Conservation (phyloP, 176 grass and related monocot species). For the Panicum miliaceum region DNA sequence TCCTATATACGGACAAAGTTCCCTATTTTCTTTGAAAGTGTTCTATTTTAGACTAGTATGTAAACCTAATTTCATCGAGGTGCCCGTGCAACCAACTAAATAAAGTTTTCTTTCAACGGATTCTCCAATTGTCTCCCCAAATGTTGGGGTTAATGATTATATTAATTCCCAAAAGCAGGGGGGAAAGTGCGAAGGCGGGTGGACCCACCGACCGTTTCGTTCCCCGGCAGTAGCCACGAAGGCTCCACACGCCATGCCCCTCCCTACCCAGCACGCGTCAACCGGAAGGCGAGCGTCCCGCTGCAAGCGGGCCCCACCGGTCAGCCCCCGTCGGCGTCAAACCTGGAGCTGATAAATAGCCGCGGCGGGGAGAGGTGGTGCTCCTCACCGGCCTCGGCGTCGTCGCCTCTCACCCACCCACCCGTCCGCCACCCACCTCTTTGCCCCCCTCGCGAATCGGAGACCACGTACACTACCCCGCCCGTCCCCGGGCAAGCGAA, state of each 20-base stretch:
- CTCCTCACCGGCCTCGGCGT: slow-evolving; percentile 23
- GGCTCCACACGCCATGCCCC: slow-evolving; percentile 13
- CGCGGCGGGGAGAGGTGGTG: not conserved
- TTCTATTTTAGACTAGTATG: too few species aligned
- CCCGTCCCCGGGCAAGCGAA: not conserved
- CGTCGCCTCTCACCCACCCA: slow-evolving; percentile 33
- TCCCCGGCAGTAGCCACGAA: not conserved
- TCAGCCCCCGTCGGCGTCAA: slow-evolving; percentile 28
- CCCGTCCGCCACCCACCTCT: slow-evolving; percentile 40
- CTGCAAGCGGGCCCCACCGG: slow-evolving; percentile 31
- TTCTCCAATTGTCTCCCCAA: not conserved
- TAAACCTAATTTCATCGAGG: not conserved
- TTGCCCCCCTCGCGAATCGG: not conserved
- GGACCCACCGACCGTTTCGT: not conserved
- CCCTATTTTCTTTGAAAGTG: too few species aligned
- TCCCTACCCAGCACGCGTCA: slow-evolving; percentile 26
- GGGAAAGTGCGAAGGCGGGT: not conserved
- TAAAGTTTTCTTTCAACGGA: not conserved
- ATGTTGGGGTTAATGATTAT: not conserved
- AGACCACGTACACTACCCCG: slow-evolving; percentile 20
- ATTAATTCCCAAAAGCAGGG: not conserved
- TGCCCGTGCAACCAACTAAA: not conserved
- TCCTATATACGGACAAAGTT: too few species aligned
- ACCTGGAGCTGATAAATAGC: slow-evolving; percentile 52
- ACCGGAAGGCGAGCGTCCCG: not conserved